phyloP scores from a whole-genome alignment of 2,329 filamentous ascomycete species.

The Microdochium trichocladiopsis region DNA sequence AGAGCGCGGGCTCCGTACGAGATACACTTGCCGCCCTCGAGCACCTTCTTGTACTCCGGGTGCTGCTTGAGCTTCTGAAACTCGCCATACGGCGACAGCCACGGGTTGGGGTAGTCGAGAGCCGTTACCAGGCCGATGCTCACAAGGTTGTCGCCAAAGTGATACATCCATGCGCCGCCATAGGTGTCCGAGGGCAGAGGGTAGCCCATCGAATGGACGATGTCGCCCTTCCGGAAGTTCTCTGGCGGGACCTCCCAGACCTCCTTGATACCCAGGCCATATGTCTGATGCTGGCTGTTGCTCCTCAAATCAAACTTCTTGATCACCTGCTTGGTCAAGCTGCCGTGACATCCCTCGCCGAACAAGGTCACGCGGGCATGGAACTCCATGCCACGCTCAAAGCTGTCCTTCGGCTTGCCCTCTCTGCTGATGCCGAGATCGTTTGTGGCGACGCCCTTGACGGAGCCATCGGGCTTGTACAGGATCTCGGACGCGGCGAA shows the following conservation, averaged over 20 bases:
- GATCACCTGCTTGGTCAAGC: slow-evolving; percentile 87
- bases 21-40: slow-evolving; percentile 97
- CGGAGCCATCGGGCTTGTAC: slow-evolving; percentile 78
- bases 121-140: slow-evolving; percentile 87
- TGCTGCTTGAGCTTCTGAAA: slow-evolving; percentile 99
- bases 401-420: slow-evolving; percentile 80
- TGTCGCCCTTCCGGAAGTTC: slow-evolving; percentile 81
- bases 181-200: slow-evolving; percentile 85
- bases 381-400: slow-evolving; percentile 98
- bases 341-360: slow-evolving; percentile 92
- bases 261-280: slow-evolving; percentile 90
- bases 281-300: slow-evolving; percentile 90
- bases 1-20: slow-evolving; percentile 90
- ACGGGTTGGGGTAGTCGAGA: slow-evolving; percentile 93
- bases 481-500: slow-evolving; percentile 92
- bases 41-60: slow-evolving; percentile 74
- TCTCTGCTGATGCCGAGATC: slow-evolving; percentile 79
- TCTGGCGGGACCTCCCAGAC: slow-evolving; percentile 94
- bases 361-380: slow-evolving; percentile 88
- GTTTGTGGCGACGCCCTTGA: slow-evolving; percentile 92
- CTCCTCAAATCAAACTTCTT: slow-evolving; percentile 88
- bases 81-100: slow-evolving; percentile 89
- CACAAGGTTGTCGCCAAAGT: slow-evolving; percentile 96
- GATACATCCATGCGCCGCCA: slow-evolving; percentile 98
- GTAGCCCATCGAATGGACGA: slow-evolving; percentile 89